Conservation (phyloP, 2,329 filamentous ascomycete species). For the Penicillium polonicum region DNA sequence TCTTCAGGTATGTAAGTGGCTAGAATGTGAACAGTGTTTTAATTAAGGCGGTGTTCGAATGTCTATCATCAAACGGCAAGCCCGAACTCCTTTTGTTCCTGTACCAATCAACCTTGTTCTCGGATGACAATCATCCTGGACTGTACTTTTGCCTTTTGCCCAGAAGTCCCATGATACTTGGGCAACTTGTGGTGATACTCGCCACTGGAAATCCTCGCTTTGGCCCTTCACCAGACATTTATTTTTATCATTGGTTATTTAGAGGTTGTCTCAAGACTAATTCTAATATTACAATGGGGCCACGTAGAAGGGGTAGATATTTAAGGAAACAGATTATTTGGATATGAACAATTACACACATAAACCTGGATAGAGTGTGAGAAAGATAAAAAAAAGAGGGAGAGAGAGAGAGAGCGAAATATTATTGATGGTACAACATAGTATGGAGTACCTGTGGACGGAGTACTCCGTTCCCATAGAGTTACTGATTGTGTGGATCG, state of each 20-base stretch:
- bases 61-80: background rate
- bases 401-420: too few species aligned
- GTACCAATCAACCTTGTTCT: background rate
- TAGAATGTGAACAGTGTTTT: background rate
- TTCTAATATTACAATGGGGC: too few species aligned
- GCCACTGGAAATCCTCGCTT: background rate
- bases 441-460: too few species aligned
- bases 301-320: background rate
- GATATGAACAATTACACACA: background rate
- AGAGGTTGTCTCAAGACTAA: background rate
- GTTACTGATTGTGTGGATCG: background rate
- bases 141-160: background rate
- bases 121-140: background rate
- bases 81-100: background rate
- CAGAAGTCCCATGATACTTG: background rate
- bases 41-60: background rate
- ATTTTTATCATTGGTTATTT: background rate
- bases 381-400: background rate
- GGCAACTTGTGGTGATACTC: background rate
- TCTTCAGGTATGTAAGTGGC: background rate
- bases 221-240: background rate
- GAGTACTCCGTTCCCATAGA: background rate
- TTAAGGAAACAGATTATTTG: background rate
- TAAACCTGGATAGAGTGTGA: background rate
- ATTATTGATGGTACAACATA: too few species aligned